A percentile compares a stretch with the other conserved stretches of the same genome.
phyloP scores from a whole-genome alignment of 345 rosid species.

The Iberis pinnata region DNA sequence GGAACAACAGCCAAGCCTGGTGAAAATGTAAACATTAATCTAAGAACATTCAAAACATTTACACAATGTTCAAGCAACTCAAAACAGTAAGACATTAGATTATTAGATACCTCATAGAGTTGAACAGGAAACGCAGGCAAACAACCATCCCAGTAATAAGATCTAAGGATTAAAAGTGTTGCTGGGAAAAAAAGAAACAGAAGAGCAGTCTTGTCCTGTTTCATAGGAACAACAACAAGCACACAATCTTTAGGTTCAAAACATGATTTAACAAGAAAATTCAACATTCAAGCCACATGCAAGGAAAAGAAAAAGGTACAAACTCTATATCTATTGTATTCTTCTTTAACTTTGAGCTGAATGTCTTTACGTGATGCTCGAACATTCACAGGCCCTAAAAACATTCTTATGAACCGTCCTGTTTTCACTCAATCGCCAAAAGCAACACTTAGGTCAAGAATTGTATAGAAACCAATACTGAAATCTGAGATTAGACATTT shows the following conservation, averaged over 20 bases:
- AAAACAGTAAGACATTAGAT: not conserved
- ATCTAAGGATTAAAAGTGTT: slow-evolving; percentile 57
- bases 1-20: slow-evolving; percentile 92
- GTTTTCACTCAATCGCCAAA: slow-evolving; percentile 16
- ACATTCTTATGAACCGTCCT: slow-evolving; percentile 71
- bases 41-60: slow-evolving; percentile 2
- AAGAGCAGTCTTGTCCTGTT: slow-evolving; percentile 93
- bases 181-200: slow-evolving; percentile 88
- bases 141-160: slow-evolving; percentile 85
- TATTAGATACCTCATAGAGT: slow-evolving; percentile 59
- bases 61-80: slow-evolving; percentile 1
- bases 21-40: not conserved
- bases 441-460: not conserved
- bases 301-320: not conserved
- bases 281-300: slow-evolving; percentile 8
- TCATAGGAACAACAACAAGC: slow-evolving; percentile 19
- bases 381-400: slow-evolving; percentile 92
- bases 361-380: slow-evolving; percentile 78
- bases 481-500: not conserved
- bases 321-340: slow-evolving; percentile 91
- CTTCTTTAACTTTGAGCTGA: slow-evolving; percentile 91
- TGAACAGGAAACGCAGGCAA: slow-evolving; percentile 96
- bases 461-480: not conserved
- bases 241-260: not conserved
- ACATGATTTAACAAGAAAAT: not conserved